Evolutionary conservation across 192 early-diverging fungal genomes (phyloP), one percentile per base, ranked within the genome.

Genomic region (Backusella mclennaniae): DNA sequence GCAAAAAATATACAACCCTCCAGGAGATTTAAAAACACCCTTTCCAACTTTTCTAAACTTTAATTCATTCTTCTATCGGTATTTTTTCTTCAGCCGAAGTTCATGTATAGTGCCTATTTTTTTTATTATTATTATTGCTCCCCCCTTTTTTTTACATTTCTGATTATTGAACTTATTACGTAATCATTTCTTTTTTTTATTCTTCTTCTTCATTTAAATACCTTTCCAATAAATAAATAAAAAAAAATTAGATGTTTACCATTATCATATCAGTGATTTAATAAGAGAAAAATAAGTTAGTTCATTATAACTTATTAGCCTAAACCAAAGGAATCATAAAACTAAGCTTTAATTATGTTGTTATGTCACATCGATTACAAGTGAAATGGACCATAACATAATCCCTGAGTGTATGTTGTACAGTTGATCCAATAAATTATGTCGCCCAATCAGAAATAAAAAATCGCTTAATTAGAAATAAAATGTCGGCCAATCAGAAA

Each of bases 21-120:
- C 46, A 49, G 46, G 46, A 49, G 46, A 49, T 59, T 73, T 59
- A 59, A 59, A 59, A 59, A 59, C 53, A 59, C 53, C 23, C 53
- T 49, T 29, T 42, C 41, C 36, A 71, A 21, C 1, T 71, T 29
- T 71, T 29, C 53, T 26, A 26, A 59, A 59, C 53, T 59, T 59
- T 59, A 59, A 59, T 59, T 69, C 36, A 69, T 67, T 36, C 35
- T 35, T 38, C 36, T 38, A 69, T 69, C 67, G 67, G 67, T 69
- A 69, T 49, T 69, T 19, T 69, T 69, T 69, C 31, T 38, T 69
- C 67, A 69, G 36, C 67, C 67, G 67, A 69, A 69, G 67, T 69
- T 69, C 67, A 69, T 69, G 67, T 69, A 69, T 69, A 69, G 67
- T 69, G 67, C 67, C 36, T 38, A n/a, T 38, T 35, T 21, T 38